Conservation (phyloP, 345 rosid species). For the Fremontodendron californicum region DNA sequence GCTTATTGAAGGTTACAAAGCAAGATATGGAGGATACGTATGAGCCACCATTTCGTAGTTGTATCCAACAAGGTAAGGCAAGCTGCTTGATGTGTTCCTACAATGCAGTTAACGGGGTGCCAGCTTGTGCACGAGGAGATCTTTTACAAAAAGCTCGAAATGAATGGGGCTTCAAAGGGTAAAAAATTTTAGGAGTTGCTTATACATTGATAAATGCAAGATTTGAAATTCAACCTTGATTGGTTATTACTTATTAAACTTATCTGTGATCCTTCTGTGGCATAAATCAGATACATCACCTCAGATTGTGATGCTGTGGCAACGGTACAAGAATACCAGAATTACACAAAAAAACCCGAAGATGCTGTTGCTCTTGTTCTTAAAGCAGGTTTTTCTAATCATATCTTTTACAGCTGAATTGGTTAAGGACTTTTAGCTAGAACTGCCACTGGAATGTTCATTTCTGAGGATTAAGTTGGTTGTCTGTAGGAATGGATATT, state of each 20-base stretch:
- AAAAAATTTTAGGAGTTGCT: constrained; percentile 11
- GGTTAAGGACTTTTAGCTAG: not conserved
- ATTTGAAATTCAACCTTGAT: constrained; percentile 3
- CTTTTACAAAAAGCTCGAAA: constrained; percentile 60
- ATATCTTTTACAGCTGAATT: not conserved
- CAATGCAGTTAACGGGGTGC: constrained; percentile 84
- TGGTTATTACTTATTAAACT: not conserved
- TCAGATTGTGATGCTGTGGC: constrained; percentile 98
- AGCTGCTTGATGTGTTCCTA: constrained; percentile 97
- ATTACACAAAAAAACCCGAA: constrained; percentile 53
- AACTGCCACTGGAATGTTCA: not conserved
- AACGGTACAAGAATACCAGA: constrained; percentile 71
- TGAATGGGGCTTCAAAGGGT: constrained; percentile 93
- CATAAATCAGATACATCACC: constrained; percentile 61
- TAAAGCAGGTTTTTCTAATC: constrained; percentile 58
- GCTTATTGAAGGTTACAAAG: constrained; percentile 53
- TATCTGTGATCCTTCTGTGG: not conserved
- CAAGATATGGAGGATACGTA: constrained; percentile 86
- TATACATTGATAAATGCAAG: constrained; percentile 1
- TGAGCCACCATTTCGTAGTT: constrained; percentile 77
- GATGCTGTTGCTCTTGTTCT: constrained; percentile 79
- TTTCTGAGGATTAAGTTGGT: not conserved
- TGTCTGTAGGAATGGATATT: constrained; percentile 66
- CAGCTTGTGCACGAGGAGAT: constrained; percentile 70
- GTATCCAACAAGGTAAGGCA: constrained; percentile 73